Base-by-base conservation (phyloP, 179 eudicot genomes). In the Amaranthus tricolor region DNA sequence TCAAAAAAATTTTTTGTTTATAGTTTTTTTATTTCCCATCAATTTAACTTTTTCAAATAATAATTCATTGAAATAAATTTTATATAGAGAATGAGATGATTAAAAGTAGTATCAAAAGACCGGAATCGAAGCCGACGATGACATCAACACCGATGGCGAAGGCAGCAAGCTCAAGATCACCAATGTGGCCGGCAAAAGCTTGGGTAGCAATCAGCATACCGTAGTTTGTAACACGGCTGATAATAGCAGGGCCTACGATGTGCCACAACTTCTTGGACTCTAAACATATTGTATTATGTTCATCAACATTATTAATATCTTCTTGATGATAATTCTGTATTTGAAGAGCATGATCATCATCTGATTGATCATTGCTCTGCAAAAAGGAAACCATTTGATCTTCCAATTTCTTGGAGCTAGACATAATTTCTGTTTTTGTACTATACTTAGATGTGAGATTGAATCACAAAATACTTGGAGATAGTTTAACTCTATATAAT, bases 201-300 rank as follows among this genome's bases (percentile, higher is more conserved):
- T 51, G 77, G 1, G 81, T 72, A 24, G 71, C 49, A 14, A 72
- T 51, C 2, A 71, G 20, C 65, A 72, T 62, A 6, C 68, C 54
- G 76, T 65, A 77, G 16, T 71, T 52, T 6, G 64, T 59, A 0
- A 77, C 21, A 8, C 76, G 64, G 13, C 58, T 72, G 21, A 77
- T 51, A 16, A 77, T 77, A 6, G 80, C 9, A 0, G 80, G 80
- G 1, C 76, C 80, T 11, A 72, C 76, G 16, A 77, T 71, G 71
- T 72, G 76, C 80, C 80, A 72, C 57, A 77, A 76, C n/a, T 77
- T 71, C 72, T 72, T 77, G 0, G 80, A 77, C 12, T 77, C 80
- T 12, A 51, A 45, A 75, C 43, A 53, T 5, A 70, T 75, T 12
- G 50, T 9, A 0, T 16, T 31, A 1, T 7, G 47, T 54, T 54